A percentile compares a stretch with the other conserved stretches of the same genome.
phyloP scores from a whole-genome alignment of 305 asterid genomes.

The Ajuga reptans region DNA sequence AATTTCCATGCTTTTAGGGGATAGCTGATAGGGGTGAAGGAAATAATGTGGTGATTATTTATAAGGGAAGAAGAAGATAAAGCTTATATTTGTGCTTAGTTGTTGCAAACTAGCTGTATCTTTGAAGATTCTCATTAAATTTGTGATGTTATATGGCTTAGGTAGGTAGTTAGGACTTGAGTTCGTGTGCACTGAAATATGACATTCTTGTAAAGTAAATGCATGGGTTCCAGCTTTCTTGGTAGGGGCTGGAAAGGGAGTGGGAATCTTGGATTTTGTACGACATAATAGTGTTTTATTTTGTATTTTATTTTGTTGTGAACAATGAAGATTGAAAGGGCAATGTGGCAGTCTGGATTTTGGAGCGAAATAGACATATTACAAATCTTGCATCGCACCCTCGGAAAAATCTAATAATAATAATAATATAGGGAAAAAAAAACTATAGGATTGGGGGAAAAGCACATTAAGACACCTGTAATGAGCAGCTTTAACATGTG shows the following conservation, averaged over 20 bases:
- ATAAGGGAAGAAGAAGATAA: neutral
- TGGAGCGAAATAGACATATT: too few species aligned
- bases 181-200: slow-evolving; percentile 27
- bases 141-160: slow-evolving; percentile 20
- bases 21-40: slow-evolving; percentile 8
- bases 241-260: neutral
- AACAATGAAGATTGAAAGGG: too few species aligned
- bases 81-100: slow-evolving; percentile 36
- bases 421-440: too few species aligned
- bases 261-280: neutral
- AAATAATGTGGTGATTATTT: slow-evolving; percentile 28
- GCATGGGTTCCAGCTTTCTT: slow-evolving; percentile 20
- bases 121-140: slow-evolving; percentile 20
- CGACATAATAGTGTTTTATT: neutral
- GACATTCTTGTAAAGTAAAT: slow-evolving; percentile 30
- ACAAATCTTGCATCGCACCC: too few species aligned
- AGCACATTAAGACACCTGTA: neutral
- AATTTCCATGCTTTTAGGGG: slow-evolving; percentile 33
- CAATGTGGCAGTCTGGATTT: too few species aligned
- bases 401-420: too few species aligned
- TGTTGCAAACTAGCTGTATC: slow-evolving; percentile 59
- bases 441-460: neutral
- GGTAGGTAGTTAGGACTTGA: slow-evolving; percentile 14
- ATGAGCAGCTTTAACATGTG: neutral
- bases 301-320: neutral